Base-by-base conservation (phyloP, 345 rosid genomes). In the Eucalyptus caleyi region DNA sequence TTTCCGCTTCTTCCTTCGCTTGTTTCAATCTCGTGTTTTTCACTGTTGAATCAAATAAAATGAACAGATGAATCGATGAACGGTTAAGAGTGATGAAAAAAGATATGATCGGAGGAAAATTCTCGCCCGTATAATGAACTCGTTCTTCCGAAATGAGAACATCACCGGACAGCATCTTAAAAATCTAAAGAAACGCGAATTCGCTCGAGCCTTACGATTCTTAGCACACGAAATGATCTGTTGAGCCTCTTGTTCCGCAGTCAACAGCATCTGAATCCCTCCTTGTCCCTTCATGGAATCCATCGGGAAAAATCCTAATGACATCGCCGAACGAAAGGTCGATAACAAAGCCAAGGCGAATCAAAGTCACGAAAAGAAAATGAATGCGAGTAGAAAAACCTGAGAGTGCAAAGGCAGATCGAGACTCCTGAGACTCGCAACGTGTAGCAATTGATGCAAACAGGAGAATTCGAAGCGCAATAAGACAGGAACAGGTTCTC, bases 1-100 rank as follows among this genome's bases (percentile, higher is more conserved):
- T 93, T 85, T 92, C 95, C 50, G 95, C 96, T 89, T 95, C 96
- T 11, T 95, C 93, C 91, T 94, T 94, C 18, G 96, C 95, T 89
- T 94, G 95, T 89, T 91, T 95, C 89, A 95, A 82, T 87, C 95
- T 92, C 1, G 89, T 19, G 47, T 92, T 32, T 90, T 93, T 95
- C 92, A 91, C 95, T 94, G 90, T 9, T 12, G 7, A 87, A 16
- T 19, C 85, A 26, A 23, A 21, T 11, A 40, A 27, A 82, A 81
- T 56, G 23, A 37, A 18, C 49, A 9, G 86, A 45, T 26, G 11
- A 56, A 51, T 3, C 24, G 5, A 37, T 51, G 0, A 19, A 53
- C 4, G 3, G 13, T 16, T n/a, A 11, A 53, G 59, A 47, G 42
- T 56, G 3, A 86, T 0, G 24, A 27, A 86, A 30, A 30, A 45